phyloP scores from a whole-genome alignment of 75 land plant species.

The Azolla pinnata region DNA sequence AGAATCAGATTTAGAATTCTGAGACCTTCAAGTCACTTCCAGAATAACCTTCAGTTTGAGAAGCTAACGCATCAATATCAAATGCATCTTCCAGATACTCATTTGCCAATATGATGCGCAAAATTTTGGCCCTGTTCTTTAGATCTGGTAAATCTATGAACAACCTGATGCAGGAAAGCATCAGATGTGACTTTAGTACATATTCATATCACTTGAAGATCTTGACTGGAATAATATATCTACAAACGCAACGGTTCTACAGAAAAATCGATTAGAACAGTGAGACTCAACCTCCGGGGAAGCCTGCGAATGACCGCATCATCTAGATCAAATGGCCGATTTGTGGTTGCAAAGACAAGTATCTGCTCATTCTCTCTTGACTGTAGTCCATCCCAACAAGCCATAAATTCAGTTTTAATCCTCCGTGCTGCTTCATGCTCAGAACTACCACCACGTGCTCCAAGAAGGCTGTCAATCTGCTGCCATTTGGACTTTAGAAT shows the following conservation, averaged over 20 bases:
- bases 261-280: too few species aligned
- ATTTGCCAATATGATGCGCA: conserved; percentile 61
- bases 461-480: conserved; percentile 90
- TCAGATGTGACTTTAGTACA: not conserved
- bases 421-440: conserved; percentile 97
- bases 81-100: conserved; percentile 59
- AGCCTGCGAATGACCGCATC: conserved; percentile 93
- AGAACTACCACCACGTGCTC: conserved; percentile 89
- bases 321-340: conserved; percentile 98
- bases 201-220: too few species aligned
- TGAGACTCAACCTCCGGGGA: conserved; percentile 68
- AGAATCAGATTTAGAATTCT: too few species aligned
- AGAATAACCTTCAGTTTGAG: conserved; percentile 87
- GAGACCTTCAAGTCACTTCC: conserved; percentile 98
- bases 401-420: conserved; percentile 96
- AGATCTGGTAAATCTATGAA: conserved; percentile 87
- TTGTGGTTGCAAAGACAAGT: conserved; percentile 88
- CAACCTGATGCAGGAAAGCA: conserved; percentile 35
- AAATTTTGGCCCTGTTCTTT: conserved; percentile 69
- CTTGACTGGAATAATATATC: too few species aligned
- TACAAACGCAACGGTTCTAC: too few species aligned
- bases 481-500: too few species aligned
- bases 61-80: conserved; percentile 56
- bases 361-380: conserved; percentile 86
- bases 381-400: conserved; percentile 98